Conservation (phyloP, 805 yeast genomes). For the Yarrowia sp. region DNA sequence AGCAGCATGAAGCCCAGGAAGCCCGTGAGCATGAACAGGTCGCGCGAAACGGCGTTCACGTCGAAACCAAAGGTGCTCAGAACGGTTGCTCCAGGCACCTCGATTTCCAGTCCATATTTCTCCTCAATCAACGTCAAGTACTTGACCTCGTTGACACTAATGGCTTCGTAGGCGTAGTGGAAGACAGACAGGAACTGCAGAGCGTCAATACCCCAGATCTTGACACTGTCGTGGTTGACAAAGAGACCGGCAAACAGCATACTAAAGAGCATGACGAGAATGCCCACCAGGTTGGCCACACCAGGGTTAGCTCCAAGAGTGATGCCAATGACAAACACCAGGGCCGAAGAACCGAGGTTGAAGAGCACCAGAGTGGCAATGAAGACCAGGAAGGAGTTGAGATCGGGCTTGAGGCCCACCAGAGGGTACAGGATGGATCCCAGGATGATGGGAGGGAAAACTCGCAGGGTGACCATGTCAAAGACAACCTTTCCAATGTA, state of each 20-base stretch:
- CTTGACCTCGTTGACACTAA: slow-evolving; percentile 90
- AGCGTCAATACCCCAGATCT: slow-evolving; percentile 58
- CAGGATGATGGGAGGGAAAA: slow-evolving; percentile 88
- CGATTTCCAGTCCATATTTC: slow-evolving; percentile 91
- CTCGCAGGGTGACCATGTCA: slow-evolving; percentile 89
- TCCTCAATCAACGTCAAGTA: slow-evolving; percentile 82
- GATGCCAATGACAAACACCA: slow-evolving; percentile 86
- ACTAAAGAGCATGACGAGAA: slow-evolving; percentile 80
- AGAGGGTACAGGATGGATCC: slow-evolving; percentile 85
- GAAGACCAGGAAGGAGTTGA: slow-evolving; percentile 74
- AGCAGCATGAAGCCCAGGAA: slow-evolving; percentile 66
- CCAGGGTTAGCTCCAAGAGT: slow-evolving; percentile 80
- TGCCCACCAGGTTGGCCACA: slow-evolving; percentile 89
- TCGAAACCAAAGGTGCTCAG: slow-evolving; percentile 94
- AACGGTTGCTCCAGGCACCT: slow-evolving; percentile 97
- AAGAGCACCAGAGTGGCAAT: slow-evolving; percentile 75
- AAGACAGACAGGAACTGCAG: slow-evolving; percentile 86
- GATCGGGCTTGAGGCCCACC: slow-evolving; percentile 83
- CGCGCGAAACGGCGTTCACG: slow-evolving; percentile 75
- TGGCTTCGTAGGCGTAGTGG: slow-evolving; percentile 95
- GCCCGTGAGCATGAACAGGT: slow-evolving; percentile 64
- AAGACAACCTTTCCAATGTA: slow-evolving; percentile 84
- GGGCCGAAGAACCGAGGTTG: slow-evolving; percentile 84
- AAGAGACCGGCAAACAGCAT: slow-evolving; percentile 92
- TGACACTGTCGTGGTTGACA: slow-evolving; percentile 77